A percentile compares a stretch with the other conserved stretches of the same genome.
Conservation (phyloP, 176 grass and related monocot genomes). For the Avena sativa region DNA sequence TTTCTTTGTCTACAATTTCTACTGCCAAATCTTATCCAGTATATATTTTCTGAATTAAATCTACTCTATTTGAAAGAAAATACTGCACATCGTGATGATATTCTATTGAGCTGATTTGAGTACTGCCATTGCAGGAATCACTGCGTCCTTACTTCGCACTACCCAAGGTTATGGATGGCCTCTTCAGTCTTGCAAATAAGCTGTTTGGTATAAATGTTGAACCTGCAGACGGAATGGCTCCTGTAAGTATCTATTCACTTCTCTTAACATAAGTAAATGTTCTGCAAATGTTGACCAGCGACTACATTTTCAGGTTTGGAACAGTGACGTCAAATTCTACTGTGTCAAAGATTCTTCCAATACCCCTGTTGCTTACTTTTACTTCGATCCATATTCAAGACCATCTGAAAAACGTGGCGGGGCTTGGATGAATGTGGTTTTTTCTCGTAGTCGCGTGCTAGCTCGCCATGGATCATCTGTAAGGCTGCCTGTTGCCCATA, state of each 20-base stretch:
- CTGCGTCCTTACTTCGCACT: constrained; percentile 96
- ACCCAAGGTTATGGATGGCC: constrained; percentile 94
- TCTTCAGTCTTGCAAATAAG: constrained; percentile 86
- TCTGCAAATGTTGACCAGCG: constrained; percentile 38
- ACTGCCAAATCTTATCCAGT: not conserved
- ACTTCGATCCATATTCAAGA: constrained; percentile 97
- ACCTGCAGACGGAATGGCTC: constrained; percentile 86
- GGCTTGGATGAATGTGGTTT: constrained; percentile 98
- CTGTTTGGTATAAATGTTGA: constrained; percentile 89
- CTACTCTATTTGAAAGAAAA: constrained; percentile 6
- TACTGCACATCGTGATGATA: not conserved
- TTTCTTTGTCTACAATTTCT: not conserved
- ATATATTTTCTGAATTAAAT: not conserved
- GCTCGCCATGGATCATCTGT: constrained; percentile 70
- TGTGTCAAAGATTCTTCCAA: constrained; percentile 88
- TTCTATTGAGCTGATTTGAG: constrained; percentile 21
- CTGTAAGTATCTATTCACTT: constrained; percentile 63
- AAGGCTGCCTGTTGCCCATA: constrained; percentile 91
- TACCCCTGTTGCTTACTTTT: constrained; percentile 90
- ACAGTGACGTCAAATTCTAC: constrained; percentile 92
- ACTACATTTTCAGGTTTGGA: constrained; percentile 72
- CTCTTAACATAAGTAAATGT: constrained; percentile 20
- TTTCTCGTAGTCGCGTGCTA: constrained; percentile 84
- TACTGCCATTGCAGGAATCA: constrained; percentile 68
- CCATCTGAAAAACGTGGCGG: constrained; percentile 96